Percentiles rank a stretch among this genome's conserved stretches.
Evolutionary conservation across 768 basidiomycete genomes (phyloP).

Genomic region (Chalciporus piperatus): DNA sequence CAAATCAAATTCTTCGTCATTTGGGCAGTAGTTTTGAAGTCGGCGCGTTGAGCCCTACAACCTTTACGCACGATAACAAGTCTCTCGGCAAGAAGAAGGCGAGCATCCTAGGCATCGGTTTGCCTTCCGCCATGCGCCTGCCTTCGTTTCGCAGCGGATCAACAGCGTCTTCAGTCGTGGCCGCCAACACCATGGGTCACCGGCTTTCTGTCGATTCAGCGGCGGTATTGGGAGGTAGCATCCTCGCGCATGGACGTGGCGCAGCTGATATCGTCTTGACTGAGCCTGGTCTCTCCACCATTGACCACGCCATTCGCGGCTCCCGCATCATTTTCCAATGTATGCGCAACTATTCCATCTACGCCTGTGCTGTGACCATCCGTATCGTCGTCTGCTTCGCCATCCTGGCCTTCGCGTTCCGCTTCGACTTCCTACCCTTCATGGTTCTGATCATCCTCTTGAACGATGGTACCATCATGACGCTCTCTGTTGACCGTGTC

Average conservation of each 20-base stretch:
- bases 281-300: slow-evolving; percentile 98
- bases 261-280: slow-evolving; percentile 98
- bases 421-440: slow-evolving; percentile 99
- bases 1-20: slow-evolving; percentile 37
- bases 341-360: slow-evolving; percentile 99
- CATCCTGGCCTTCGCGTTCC: slow-evolving; percentile 92
- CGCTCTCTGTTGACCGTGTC: slow-evolving; percentile 92
- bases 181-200: not conserved
- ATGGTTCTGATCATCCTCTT: slow-evolving; percentile 97
- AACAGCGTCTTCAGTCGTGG: slow-evolving; percentile 33
- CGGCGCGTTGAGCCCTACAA: slow-evolving; percentile 45
- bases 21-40: slow-evolving; percentile 69
- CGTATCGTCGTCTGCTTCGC: slow-evolving; percentile 99
- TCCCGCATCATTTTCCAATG: slow-evolving; percentile 99
- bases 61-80: slow-evolving; percentile 24
- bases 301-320: slow-evolving; percentile 97
- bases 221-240: slow-evolving; percentile 26
- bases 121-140: slow-evolving; percentile 55
- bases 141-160: slow-evolving; percentile 37
- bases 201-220: slow-evolving; percentile 36
- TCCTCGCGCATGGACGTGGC: slow-evolving; percentile 47
- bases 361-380: slow-evolving; percentile 94
- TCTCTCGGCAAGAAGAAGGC: slow-evolving; percentile 55
- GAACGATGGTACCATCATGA: slow-evolving; percentile 99
- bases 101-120: slow-evolving; percentile 58